Evolutionary conservation across 352 stramenopile species (phyloP), one percentile per base, ranked within the genome.

Genomic region (Pythium vanterpoolii): DNA sequence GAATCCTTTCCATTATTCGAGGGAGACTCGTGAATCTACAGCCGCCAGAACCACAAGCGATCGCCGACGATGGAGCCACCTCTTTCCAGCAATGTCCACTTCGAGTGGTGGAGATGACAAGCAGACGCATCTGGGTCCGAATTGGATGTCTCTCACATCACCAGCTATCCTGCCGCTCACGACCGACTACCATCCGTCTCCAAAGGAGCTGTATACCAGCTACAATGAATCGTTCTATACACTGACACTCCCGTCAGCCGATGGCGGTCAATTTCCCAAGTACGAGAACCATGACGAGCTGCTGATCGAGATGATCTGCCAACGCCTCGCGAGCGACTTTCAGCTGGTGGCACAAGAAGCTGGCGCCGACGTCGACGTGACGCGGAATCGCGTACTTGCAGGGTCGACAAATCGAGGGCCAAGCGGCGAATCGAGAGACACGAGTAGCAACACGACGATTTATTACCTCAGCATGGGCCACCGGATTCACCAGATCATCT

Each of bases 131-230:
- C 67, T 95, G 24, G 93, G 95, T 3, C 93, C 96, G n/a, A 98
- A 98, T 68, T 99, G 96, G 95, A 98, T 96, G 51, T 97, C 83
- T 31, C 68, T 99, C 6, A 97, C 86, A 26, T 95, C 96, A 18
- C 97, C 97, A 24, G 97, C 96, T 6, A 97, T 98, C 53, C 64
- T 97, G 23, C 90, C 90, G 18, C 67, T 97, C 24, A 96, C 88
- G 28, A 97, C 87, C 4, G 89, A 97, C 67, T 96, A 93, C 45
- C 85, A 93, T 23, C 89, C 89, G 24, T 79, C 78, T 11, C 66
- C 77, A 7, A 85, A 87, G 43, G 79, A 93, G 19, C 62, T 93
- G 6, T 69, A 76, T 33, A 71, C 73, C 33, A 71, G 61, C 43
- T 94, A 92, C 64, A 83, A 73, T 4, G 77, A 92, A 65, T 86